These are phyloP conservation scores for Hypoxylon trugodes DNA, from an alignment of 495 filamentous ascomycete genomes.

Conservation along the genomic window DNA sequence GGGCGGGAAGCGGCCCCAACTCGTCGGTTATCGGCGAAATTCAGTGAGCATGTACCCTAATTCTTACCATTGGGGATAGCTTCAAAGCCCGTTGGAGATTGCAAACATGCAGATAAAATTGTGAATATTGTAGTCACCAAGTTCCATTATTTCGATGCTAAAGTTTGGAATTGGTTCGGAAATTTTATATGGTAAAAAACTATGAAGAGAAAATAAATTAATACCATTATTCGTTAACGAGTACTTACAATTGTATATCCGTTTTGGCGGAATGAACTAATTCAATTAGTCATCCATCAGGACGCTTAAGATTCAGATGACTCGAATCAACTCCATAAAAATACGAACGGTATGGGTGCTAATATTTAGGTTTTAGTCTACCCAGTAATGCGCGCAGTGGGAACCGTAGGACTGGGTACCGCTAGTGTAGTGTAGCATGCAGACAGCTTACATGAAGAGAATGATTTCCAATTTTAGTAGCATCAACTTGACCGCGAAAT, in stretches of 20 bases:
- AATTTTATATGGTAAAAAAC: conserved; percentile 13
- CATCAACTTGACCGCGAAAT: no score
- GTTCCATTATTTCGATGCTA: conserved; percentile 17
- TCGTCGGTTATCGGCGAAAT: conserved; percentile 21
- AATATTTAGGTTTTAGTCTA: no score
- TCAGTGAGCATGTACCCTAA: conserved; percentile 14
- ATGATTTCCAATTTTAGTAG: conserved; percentile 5
- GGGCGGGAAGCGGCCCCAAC: conserved; percentile 20
- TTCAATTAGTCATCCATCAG: not conserved
- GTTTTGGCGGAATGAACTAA: not conserved
- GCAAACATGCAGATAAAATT: conserved; percentile 3
- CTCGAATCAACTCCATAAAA: conserved; percentile 1
- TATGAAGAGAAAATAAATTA: not conserved
- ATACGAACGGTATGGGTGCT: no score
- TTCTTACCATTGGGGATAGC: conserved; percentile 12
- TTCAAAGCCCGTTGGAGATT: conserved; percentile 17
- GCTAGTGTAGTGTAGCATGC: no score
- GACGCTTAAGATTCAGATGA: conserved; percentile 8
- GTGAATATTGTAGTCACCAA: conserved; percentile 24
- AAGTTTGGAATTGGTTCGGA: conserved; percentile 2
- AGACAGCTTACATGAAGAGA: conserved; percentile 4
- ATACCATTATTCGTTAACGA: conserved; percentile 1
- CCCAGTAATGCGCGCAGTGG: conserved; percentile 11
- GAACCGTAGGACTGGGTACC: no score
- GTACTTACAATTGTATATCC: conserved; percentile 4